Percentiles rank a stretch among this genome's conserved stretches.
Conservation (phyloP, 805 yeast genomes). For the Saccharomycopsis amapae region DNA sequence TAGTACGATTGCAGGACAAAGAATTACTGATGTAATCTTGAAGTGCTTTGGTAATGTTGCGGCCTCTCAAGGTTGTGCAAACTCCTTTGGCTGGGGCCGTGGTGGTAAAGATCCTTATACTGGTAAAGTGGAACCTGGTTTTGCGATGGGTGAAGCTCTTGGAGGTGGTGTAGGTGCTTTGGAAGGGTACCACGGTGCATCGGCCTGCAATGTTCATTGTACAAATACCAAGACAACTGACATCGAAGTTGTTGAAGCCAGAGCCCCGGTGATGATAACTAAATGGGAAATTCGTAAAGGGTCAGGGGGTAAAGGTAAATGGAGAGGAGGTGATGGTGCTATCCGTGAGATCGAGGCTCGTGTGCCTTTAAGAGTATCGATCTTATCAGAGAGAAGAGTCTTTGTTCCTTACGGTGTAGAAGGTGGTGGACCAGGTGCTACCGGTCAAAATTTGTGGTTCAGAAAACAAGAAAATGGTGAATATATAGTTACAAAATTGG, state of each 20-base stretch:
- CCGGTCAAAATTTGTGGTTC: slow-evolving; percentile 37
- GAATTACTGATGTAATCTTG: slow-evolving; percentile 46
- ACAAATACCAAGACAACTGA: slow-evolving; percentile 51
- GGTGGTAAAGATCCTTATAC: slow-evolving; percentile 35
- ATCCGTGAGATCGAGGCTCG: slow-evolving; percentile 42
- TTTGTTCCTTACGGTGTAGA: slow-evolving; percentile 47
- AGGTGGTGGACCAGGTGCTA: slow-evolving; percentile 47
- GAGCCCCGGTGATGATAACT: slow-evolving; percentile 43
- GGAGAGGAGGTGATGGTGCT: slow-evolving; percentile 46
- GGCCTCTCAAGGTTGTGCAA: slow-evolving; percentile 53
- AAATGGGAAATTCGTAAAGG: slow-evolving; percentile 39
- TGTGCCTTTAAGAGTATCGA: slow-evolving; percentile 35
- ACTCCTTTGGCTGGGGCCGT: slow-evolving; percentile 50
- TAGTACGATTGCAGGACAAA: slow-evolving; percentile 51
- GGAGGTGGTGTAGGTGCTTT: slow-evolving; percentile 53
- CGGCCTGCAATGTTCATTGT: slow-evolving; percentile 48
- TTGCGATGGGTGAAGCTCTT: slow-evolving; percentile 49
- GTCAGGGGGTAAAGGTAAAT: slow-evolving; percentile 44
- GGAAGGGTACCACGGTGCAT: slow-evolving; percentile 42
- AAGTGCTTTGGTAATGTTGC: slow-evolving; percentile 50
- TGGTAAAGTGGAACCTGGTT: slow-evolving; percentile 39
- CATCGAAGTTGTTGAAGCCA: slow-evolving; percentile 44
- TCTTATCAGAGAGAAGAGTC: slow-evolving; percentile 46
- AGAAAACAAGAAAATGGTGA: slow-evolving; percentile 29
- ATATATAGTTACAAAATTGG: slow-evolving; percentile 28